Base-by-base conservation (phyloP, 1,139 yeast genomes). In the Suhomyces anneliseae region DNA sequence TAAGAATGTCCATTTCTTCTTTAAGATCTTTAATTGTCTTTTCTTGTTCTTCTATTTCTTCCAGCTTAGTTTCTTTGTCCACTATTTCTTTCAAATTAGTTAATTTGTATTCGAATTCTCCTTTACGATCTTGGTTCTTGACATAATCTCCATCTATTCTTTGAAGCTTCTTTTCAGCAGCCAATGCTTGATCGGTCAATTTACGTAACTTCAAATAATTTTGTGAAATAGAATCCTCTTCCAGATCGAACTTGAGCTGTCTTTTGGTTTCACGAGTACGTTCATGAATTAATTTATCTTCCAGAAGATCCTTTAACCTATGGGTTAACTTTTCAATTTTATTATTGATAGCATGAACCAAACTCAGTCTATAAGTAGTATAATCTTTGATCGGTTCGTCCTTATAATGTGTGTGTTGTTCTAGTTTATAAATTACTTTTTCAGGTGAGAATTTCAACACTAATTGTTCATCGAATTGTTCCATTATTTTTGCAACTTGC, bases 161-260 rank as follows among this genome's bases (percentile, higher is more conserved):
- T 8, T 68, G 76, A 14, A 74, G 65, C 51, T 77, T 76, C 56
- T 76, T 78, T 42, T 75, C 82, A 8, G 75, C 65, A 8, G 71
- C 68, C n/a, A 60, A 62, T 1, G 81, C 78, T 19, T 69, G 70
- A 31, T 81, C 84, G 52, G 81, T 81, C 19, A 75, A 56, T 29
- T 70, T 72, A 46, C 81, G 74, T 10, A 77, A 63, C 41, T 71
- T 68, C 44, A 72, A 72, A 59, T 80, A 85, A 24, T 65, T 59
- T 3, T 60, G 65, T 0, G 84, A 86, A 15, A 83, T 77, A 15
- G 64, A 59, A 2, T 66, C 72, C 55, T 82, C 78, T 44, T 68
- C 79, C 1, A 59, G 61, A 59, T 86, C 93, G 36, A 78, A 66
- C 11, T 64, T 58, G 6, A 67, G 54, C 54, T 85, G 89, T 42